Evolutionary conservation across 768 basidiomycete species (phyloP).

Genomic region (Paxillus involutus): DNA sequence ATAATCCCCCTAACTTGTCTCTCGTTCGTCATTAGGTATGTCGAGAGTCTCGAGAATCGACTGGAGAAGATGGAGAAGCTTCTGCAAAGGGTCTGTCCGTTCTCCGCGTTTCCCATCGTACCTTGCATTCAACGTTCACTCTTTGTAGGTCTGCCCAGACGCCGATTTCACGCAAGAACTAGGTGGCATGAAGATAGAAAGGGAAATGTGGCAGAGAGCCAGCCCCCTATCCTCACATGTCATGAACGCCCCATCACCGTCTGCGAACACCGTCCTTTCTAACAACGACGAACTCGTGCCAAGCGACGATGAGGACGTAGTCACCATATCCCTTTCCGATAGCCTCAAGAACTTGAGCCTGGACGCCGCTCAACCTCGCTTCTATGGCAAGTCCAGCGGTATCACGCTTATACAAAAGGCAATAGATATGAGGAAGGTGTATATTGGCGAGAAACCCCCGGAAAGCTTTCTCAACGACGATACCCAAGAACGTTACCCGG

Average conservation of each 20-base stretch:
- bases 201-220: conserved; percentile 34
- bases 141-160: conserved; percentile 63
- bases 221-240: conserved; percentile 12
- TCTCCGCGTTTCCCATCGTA: not conserved
- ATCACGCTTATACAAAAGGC: conserved; percentile 45
- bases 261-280: conserved; percentile 1
- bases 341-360: conserved; percentile 22
- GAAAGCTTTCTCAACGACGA: conserved; percentile 11
- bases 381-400: conserved; percentile 43
- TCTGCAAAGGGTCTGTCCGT: conserved; percentile 44
- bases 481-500: conserved; percentile 26
- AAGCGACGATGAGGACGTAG: conserved; percentile 29
- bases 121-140: conserved; percentile 1
- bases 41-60: conserved; percentile 60
- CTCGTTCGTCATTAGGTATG: conserved; percentile 41
- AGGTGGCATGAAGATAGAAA: conserved; percentile 41
- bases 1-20: not conserved
- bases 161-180: conserved; percentile 61
- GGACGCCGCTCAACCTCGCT: conserved; percentile 15
- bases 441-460: conserved; percentile 37
- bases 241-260: conserved; percentile 11
- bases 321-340: conserved; percentile 23
- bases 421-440: conserved; percentile 59
- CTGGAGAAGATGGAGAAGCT: conserved; percentile 66
- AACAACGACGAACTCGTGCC: conserved; percentile 20